These are phyloP conservation scores for Ceratobasidium sp. DNA, from an alignment of 1,284 basidiomycete genomes.

Conservation along the genomic window DNA sequence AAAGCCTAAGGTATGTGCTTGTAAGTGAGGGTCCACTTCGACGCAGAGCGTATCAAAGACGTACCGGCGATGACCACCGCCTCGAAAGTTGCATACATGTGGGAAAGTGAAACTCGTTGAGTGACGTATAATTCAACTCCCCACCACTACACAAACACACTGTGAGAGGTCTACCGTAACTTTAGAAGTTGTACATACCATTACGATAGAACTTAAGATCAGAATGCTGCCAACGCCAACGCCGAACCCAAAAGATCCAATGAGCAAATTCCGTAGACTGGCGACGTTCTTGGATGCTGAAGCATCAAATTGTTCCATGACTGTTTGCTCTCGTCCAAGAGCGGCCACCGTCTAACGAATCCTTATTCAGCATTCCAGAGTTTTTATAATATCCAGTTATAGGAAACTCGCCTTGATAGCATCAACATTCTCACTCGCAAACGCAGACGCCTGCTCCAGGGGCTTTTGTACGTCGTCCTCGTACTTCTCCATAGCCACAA, in stretches of 20 bases:
- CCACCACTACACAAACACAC: slow-evolving; percentile 21
- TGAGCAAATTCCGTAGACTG: slow-evolving; percentile 53
- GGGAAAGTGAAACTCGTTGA: slow-evolving; percentile 36
- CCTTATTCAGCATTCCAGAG: not conserved
- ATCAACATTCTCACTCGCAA: slow-evolving; percentile 60
- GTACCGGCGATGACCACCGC: slow-evolving; percentile 57
- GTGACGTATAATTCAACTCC: slow-evolving; percentile 42
- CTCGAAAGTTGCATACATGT: slow-evolving; percentile 58
- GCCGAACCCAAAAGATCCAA: slow-evolving; percentile 57
- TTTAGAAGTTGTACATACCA: slow-evolving; percentile 44
- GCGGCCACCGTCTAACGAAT: slow-evolving; percentile 56
- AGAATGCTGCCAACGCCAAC: slow-evolving; percentile 58
- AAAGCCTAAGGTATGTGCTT: not conserved
- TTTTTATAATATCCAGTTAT: no score
- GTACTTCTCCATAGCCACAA: slow-evolving; percentile 55
- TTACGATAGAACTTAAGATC: slow-evolving; percentile 53
- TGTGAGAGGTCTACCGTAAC: not conserved
- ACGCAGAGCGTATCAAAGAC: not conserved
- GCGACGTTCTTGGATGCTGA: slow-evolving; percentile 51
- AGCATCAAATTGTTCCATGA: slow-evolving; percentile 55
- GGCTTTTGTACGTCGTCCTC: slow-evolving; percentile 52
- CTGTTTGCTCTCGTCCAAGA: slow-evolving; percentile 58
- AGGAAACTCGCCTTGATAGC: slow-evolving; percentile 53
- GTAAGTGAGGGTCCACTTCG: not conserved
- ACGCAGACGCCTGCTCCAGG: slow-evolving; percentile 54